phyloP scores from a whole-genome alignment of 2,329 filamentous ascomycete species.

The Dothideomycetes sp. region DNA sequence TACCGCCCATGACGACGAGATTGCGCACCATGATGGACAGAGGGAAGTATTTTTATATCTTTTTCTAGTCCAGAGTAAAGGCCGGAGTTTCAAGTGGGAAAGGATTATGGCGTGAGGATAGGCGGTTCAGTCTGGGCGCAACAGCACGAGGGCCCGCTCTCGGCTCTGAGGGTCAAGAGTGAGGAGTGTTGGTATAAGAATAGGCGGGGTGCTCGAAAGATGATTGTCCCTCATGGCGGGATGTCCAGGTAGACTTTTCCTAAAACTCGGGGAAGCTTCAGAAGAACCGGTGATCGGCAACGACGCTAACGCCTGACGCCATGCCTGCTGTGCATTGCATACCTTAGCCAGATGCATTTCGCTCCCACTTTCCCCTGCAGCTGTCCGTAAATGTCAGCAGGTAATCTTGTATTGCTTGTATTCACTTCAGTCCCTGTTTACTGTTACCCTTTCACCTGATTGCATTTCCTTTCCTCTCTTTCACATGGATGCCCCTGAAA shows the following conservation, averaged over 20 bases:
- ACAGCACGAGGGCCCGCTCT: neutral
- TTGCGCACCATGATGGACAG: slow-evolving; percentile 71
- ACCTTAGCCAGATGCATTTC: too few relatives aligned
- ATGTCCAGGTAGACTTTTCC: slow-evolving; percentile 7
- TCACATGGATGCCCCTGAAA: slow-evolving; percentile 21
- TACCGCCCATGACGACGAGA: slow-evolving; percentile 86
- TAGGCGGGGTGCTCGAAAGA: neutral
- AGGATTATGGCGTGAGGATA: neutral
- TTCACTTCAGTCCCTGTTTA: neutral
- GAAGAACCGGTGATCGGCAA: neutral
- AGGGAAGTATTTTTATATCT: neutral
- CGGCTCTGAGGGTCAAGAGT: neutral
- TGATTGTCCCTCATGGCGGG: slow-evolving; percentile 6
- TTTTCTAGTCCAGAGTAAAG: neutral
- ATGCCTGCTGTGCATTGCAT: neutral
- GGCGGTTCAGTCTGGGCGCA: neutral
- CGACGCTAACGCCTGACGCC: neutral
- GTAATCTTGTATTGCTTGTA: neutral
- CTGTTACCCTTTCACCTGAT: neutral
- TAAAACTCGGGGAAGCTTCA: neutral
- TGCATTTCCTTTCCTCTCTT: too few relatives aligned
- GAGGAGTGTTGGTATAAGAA: neutral
- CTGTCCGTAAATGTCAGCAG: neutral
- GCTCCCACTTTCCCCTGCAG: too few relatives aligned
- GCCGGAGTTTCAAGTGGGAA: neutral